Evolutionary conservation across 306 rosid genomes (phyloP), one percentile per base, ranked within the genome.

Genomic region (Cicer pinnatifidum): DNA sequence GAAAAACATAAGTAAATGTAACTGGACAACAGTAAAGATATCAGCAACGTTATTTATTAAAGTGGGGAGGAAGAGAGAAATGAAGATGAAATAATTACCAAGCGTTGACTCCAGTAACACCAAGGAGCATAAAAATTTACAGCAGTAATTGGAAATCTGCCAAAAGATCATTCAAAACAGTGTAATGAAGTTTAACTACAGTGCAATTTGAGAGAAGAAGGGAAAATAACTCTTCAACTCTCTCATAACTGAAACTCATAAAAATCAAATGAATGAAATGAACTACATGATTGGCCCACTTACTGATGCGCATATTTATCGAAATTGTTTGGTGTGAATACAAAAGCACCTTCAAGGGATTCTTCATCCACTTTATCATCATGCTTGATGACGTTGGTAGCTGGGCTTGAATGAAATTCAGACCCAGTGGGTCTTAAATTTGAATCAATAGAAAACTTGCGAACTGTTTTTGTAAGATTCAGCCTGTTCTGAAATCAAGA

Each of bases 41-140:
- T 7, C n/a, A 69, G 1, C 73, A 75, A 75, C 68, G 63, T 45
- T 53, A 44, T 37, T 69, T 74, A 61, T 73, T 5, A 45, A 61
- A 63, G 35, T 40, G 57, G 1, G 56, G 50, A 23, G n/a, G 37
- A 64, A 43, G 54, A 6, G 13, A 82, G 45, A 46, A 6, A 77
- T 43, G 50, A 73, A 43, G 66, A 82, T 48, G 77, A 70, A 72
- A 39, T 47, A 78, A 39, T 88, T 91, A 94, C 99, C 96, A 94
- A 81, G 57, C 96, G 96, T 81, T 94, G 96, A 77, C 99, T 94
- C 99, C 97, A 94, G 72, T 86, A 86, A 84, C 99, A 94, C 99
- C 99, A 94, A 67, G 99, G 99, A 83, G 99, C 99, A 81, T 57
- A 87, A 84, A 94, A 94, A 40, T 94, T 94, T 74, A 91, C 88